These are phyloP conservation scores for Colletotrichum chrysophilum DNA, from an alignment of 2,329 filamentous ascomycete species.

Conservation along the genomic window DNA sequence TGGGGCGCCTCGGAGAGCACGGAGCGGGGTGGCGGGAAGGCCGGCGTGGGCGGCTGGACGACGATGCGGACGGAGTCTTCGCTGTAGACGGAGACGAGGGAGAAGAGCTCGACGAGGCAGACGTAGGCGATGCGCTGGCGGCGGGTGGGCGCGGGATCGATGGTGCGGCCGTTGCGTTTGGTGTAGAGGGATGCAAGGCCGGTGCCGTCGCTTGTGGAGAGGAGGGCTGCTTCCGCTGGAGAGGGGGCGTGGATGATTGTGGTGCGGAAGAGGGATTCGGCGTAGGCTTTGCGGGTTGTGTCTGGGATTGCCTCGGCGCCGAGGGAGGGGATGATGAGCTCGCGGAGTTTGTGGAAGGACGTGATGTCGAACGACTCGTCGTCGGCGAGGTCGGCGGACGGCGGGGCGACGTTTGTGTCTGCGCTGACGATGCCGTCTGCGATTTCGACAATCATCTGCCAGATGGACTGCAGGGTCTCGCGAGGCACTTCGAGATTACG, in stretches of 20 bases:
- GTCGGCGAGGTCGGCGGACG: slow-evolving; percentile 54
- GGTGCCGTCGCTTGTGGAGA: slow-evolving; percentile 53
- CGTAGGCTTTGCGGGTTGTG: slow-evolving; percentile 70
- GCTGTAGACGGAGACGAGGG: slow-evolving; percentile 63
- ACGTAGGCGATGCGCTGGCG: slow-evolving; percentile 79
- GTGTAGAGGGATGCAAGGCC: slow-evolving; percentile 69
- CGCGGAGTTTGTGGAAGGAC: slow-evolving; percentile 72
- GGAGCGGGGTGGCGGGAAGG: slow-evolving; percentile 33
- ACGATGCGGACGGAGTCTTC: slow-evolving; percentile 41
- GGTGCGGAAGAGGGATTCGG: slow-evolving; percentile 77
- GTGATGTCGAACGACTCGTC: slow-evolving; percentile 85
- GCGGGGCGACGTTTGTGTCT: slow-evolving; percentile 55
- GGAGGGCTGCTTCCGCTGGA: slow-evolving; percentile 57
- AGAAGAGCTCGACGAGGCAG: slow-evolving; percentile 80
- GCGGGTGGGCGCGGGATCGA: slow-evolving; percentile 66
- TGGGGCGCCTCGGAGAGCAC: slow-evolving; percentile 31
- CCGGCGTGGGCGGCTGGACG: slow-evolving; percentile 50
- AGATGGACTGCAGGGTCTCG: slow-evolving; percentile 63
- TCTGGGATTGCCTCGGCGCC: slow-evolving; percentile 71
- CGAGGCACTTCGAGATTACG: slow-evolving; percentile 52
- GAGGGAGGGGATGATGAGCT: slow-evolving; percentile 76
- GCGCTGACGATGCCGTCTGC: slow-evolving; percentile 73
- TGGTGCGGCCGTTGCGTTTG: slow-evolving; percentile 74
- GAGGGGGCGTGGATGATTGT: slow-evolving; percentile 78
- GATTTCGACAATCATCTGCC: slow-evolving; percentile 70